phyloP scores from a whole-genome alignment of 352 stramenopile species.

The Thraustotheca clavata region DNA sequence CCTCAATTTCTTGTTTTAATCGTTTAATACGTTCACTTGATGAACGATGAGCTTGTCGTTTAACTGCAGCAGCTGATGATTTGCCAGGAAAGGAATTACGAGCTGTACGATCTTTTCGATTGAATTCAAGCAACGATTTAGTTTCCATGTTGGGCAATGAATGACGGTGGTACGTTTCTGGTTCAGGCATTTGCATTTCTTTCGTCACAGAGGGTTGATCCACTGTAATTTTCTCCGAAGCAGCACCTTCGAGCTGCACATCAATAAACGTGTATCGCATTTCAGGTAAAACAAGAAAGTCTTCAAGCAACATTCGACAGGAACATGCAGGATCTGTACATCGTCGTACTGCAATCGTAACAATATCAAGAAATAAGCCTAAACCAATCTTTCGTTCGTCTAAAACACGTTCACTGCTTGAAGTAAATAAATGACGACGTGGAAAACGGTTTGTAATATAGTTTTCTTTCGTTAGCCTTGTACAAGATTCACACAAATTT shows the following conservation, averaged over 20 bases:
- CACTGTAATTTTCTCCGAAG: not conserved
- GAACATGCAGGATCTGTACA: constrained; percentile 63
- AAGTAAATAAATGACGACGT: constrained; percentile 62
- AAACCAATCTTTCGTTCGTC: constrained; percentile 63
- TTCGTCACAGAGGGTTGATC: not conserved
- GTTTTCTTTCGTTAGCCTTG: constrained; percentile 69
- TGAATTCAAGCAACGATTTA: not conserved
- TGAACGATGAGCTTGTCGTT: constrained; percentile 3
- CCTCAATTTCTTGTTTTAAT: not conserved
- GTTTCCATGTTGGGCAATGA: constrained; percentile 2
- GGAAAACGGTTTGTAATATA: constrained; percentile 71
- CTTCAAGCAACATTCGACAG: constrained; percentile 68
- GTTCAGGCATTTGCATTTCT: not conserved
- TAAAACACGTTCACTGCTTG: constrained; percentile 60
- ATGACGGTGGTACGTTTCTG: constrained; percentile 1
- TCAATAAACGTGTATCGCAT: constrained; percentile 85
- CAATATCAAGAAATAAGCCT: constrained; percentile 65
- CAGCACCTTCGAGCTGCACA: constrained; percentile 25
- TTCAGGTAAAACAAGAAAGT: constrained; percentile 84
- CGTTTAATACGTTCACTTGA: constrained; percentile 17
- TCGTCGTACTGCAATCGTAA: constrained; percentile 66
- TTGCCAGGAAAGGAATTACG: not conserved
- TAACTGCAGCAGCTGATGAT: not conserved
- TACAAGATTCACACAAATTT: constrained; percentile 68
- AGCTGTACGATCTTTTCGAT: constrained; percentile 1